Evolutionary conservation across 1,139 yeast species (phyloP).

Genomic region (Candida sp.): DNA sequence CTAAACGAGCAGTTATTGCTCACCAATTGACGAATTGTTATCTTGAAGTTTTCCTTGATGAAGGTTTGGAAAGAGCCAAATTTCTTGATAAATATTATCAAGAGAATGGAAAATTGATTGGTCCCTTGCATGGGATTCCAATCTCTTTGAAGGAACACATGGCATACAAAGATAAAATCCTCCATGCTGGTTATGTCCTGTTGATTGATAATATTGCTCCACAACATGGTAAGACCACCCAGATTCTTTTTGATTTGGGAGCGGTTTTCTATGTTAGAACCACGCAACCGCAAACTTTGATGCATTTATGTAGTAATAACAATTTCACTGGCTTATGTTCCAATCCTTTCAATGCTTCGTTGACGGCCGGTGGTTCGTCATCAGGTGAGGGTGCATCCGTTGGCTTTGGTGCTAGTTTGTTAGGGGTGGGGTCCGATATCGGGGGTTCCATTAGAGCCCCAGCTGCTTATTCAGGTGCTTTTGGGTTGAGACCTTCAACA

Average conservation of each 20-base stretch:
- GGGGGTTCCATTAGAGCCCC: constrained; percentile 81
- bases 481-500: constrained; percentile 68
- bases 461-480: constrained; percentile 66
- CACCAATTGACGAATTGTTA: constrained; percentile 38
- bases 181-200: constrained; percentile 64
- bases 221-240: constrained; percentile 49
- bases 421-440: constrained; percentile 76
- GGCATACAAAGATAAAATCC: constrained; percentile 51
- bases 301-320: constrained; percentile 45
- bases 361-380: constrained; percentile 61
- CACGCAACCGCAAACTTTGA: constrained; percentile 44
- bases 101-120: constrained; percentile 56
- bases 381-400: constrained; percentile 77
- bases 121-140: constrained; percentile 82
- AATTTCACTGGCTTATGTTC: constrained; percentile 36
- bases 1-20: constrained; percentile 43
- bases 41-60: constrained; percentile 28
- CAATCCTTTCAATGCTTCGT: constrained; percentile 38
- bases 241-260: constrained; percentile 57
- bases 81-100: constrained; percentile 36
- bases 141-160: constrained; percentile 74
- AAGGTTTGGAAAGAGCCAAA: constrained; percentile 33
- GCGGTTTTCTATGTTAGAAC: constrained; percentile 58
- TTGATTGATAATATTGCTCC: constrained; percentile 46
- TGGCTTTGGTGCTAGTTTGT: constrained; percentile 58